Base-by-base conservation (phyloP, 371 early-diverging fungal species). In the Caulochytrium protostelioides region DNA sequence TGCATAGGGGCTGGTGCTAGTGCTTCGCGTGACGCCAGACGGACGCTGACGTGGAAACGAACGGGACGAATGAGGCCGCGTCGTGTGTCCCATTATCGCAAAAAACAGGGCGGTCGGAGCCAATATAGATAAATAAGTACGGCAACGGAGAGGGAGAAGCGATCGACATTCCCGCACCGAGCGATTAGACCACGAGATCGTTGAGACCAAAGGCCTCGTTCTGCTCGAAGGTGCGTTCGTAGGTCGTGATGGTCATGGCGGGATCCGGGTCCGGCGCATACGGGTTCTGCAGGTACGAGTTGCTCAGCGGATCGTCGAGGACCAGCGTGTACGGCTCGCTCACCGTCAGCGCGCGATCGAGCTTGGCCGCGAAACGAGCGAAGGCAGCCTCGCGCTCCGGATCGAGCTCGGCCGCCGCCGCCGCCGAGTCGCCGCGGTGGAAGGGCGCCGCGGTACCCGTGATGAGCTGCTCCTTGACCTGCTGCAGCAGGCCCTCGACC, bases 251-350 rank as follows among this genome's bases (percentile, higher is more conserved):
- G 1, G 52, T 64, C 86, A 91, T 85, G 51, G 83, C 76, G 19
- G 92, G 92, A 49, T 91, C 92, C 15, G 62, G 57, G 41, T 79
- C 92, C 14, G 90, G 90, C 7, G 92, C 90, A 56, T 85, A 85
- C 28, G 75, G 57, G 65, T 86, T 89, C 50, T 62, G 62, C 22
- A 62, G 37, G 33, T 62, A 54, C 50, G 49, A 50, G 59, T 89
- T 87, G 28, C 74, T 64, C 32, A 87, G 57, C n/a, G 92, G 92
- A 55, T 91, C 90, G 49, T 89, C 81, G 19, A 91, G 46, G 21
- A 83, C 65, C 38, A 91, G 55, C 7, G 75, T 74, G 14, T 63
- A 58, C 26, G 74, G 72, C 32, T 73, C 54, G 34, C 47, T 34
- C 38, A 46, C 70, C 51, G 30, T 69, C n/a, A n/a, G n/a, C n/a